A percentile compares a stretch with the other conserved stretches of the same genome.
Evolutionary conservation across 2,329 filamentous ascomycete species (phyloP).

Genomic region (Diplodia seriata): DNA sequence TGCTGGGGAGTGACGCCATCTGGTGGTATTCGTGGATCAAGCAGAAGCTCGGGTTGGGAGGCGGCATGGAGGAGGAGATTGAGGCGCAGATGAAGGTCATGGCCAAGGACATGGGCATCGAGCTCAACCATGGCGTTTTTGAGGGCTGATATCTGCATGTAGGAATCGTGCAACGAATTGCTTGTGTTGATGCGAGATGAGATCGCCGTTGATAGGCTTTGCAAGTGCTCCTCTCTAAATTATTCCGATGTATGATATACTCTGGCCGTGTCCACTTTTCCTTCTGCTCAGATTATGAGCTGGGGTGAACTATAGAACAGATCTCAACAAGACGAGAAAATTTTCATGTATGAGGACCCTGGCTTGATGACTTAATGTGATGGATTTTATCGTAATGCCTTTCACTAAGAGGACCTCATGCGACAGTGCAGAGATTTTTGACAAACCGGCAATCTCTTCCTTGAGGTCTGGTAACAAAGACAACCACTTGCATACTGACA

Average conservation of each 20-base stretch:
- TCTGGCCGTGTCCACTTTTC: background rate
- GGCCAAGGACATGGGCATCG: constrained; percentile 89
- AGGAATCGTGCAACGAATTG: background rate
- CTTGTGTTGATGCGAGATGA: background rate
- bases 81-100: constrained; percentile 86
- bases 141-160: constrained; percentile 67
- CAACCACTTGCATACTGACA: too few species aligned
- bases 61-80: constrained; percentile 93
- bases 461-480: too few species aligned
- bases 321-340: background rate
- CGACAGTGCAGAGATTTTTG: background rate
- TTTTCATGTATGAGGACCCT: background rate
- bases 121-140: constrained; percentile 87
- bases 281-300: background rate
- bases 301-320: constrained; percentile 12
- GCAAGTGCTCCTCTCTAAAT: background rate
- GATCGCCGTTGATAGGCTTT: background rate
- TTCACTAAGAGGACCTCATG: background rate
- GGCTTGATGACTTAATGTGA: background rate
- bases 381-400: background rate
- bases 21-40: constrained; percentile 83
- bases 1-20: constrained; percentile 77
- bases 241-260: background rate
- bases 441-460: background rate
- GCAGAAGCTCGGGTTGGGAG: constrained; percentile 77